Percentiles rank a stretch among this genome's conserved stretches.
Conservation (phyloP, 805 yeast species). For the Cyberlindnera mississippiensis region DNA sequence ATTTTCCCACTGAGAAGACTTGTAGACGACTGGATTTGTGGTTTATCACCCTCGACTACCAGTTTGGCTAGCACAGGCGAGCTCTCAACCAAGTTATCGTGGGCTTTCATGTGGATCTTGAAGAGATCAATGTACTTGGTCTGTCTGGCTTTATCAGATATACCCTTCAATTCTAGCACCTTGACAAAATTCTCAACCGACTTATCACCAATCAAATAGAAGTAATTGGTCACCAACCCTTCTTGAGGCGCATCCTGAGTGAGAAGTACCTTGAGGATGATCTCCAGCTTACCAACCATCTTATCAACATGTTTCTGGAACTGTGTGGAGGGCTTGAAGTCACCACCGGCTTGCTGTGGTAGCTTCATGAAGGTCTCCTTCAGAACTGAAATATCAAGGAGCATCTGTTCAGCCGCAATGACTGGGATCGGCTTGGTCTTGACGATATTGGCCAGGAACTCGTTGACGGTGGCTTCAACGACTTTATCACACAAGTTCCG, state of each 20-base stretch:
- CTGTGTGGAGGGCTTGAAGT: constrained; percentile 23
- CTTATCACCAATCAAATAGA: constrained; percentile 62
- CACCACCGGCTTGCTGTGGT: constrained; percentile 19
- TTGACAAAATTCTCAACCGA: constrained; percentile 60
- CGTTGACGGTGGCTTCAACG: constrained; percentile 57
- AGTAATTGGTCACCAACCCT: constrained; percentile 59
- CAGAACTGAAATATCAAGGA: constrained; percentile 65
- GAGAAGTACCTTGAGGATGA: constrained; percentile 63
- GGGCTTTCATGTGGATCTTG: constrained; percentile 25
- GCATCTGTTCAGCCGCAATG: constrained; percentile 72
- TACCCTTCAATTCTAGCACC: constrained; percentile 60
- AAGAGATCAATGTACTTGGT: constrained; percentile 24
- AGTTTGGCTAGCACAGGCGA: constrained; percentile 27
- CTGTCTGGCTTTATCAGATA: constrained; percentile 27
- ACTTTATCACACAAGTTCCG: constrained; percentile 74
- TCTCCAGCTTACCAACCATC: constrained; percentile 45
- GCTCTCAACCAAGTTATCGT: constrained; percentile 25
- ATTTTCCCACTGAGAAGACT: constrained; percentile 13
- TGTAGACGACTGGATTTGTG: constrained; percentile 8
- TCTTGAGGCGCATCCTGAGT: constrained; percentile 64
- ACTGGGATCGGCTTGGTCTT: constrained; percentile 66
- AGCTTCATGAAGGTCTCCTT: constrained; percentile 44
- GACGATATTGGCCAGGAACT: constrained; percentile 54
- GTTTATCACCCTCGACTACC: constrained; percentile 11
- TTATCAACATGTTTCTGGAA: constrained; percentile 42